Percentiles rank a stretch among this genome's conserved stretches.
Conservation (phyloP, 2,329 filamentous ascomycete genomes). For the Alternaria sp. region DNA sequence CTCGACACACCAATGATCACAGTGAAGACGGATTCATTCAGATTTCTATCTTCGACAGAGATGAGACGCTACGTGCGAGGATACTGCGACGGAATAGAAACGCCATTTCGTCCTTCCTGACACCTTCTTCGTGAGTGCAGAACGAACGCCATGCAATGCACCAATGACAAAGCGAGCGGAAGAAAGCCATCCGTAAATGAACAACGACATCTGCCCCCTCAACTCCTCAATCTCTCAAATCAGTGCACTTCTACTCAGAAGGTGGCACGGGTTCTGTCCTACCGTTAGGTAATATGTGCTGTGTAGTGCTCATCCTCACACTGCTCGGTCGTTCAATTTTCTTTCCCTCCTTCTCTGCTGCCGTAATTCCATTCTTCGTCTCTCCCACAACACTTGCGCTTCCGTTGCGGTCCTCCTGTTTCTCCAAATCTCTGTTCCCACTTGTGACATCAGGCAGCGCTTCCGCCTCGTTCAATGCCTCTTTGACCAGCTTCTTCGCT, state of each 20-base stretch:
- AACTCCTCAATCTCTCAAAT: background rate
- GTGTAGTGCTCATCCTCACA: constrained; percentile 24
- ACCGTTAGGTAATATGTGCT: constrained; percentile 22
- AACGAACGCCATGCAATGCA: constrained; percentile 21
- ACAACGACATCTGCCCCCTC: no score
- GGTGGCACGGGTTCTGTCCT: constrained; percentile 15
- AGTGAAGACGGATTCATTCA: background rate
- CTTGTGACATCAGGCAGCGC: constrained; percentile 1
- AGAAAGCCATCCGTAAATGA: no score
- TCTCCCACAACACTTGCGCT: background rate
- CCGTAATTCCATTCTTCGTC: background rate
- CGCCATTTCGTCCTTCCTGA: background rate
- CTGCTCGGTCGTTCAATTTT: constrained; percentile 22
- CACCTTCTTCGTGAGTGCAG: background rate
- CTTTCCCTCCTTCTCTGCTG: background rate
- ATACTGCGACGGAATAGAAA: background rate
- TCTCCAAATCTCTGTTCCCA: constrained; percentile 4
- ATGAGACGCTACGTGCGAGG: background rate
- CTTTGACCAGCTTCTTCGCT: constrained; percentile 55
- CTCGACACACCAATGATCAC: background rate
- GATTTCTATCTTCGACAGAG: background rate
- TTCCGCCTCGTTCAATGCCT: constrained; percentile 35
- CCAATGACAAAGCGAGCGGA: background rate
- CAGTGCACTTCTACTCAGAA: background rate
- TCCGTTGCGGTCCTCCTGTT: background rate